These are phyloP conservation scores for Ceratocystis albifundus DNA, from an alignment of 2,329 filamentous ascomycete species.

Conservation along the genomic window DNA sequence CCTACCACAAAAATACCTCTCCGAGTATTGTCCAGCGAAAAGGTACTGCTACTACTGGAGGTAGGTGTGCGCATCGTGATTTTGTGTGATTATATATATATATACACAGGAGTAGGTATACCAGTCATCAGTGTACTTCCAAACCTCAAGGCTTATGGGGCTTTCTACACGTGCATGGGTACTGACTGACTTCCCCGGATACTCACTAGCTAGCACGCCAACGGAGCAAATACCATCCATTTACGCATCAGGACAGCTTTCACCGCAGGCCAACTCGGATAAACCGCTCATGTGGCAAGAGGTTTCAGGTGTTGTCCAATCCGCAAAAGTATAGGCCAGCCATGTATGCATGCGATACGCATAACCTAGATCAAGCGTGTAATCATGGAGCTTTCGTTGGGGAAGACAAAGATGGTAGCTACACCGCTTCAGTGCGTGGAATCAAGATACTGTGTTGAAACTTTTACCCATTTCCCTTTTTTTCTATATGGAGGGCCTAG, in stretches of 20 bases:
- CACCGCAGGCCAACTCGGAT: background rate
- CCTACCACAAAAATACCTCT: too few species aligned
- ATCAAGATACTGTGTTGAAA: slow-evolving; percentile 16
- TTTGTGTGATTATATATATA: background rate
- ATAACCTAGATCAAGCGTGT: background rate
- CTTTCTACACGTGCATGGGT: too few species aligned
- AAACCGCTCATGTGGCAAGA: background rate
- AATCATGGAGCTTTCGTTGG: slow-evolving; percentile 10
- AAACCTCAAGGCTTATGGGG: too few species aligned
- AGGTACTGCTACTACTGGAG: too few species aligned
- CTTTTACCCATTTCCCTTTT: slow-evolving; percentile 6
- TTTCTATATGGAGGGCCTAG: background rate
- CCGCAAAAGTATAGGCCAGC: background rate
- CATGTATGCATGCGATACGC: slow-evolving; percentile 1
- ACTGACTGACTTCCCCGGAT: background rate
- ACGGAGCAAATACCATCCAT: background rate
- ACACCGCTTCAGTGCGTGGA: slow-evolving; percentile 16
- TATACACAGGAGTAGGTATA: background rate
- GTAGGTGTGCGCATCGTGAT: background rate
- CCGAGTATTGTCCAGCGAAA: too few species aligned
- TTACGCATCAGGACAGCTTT: background rate
- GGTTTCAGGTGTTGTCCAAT: background rate
- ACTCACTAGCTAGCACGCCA: background rate
- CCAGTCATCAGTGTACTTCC: too few species aligned
- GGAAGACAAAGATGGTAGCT: background rate